These are phyloP conservation scores for Schwanniomyces sp. DNA, from an alignment of 805 yeast genomes.

Conservation along the genomic window DNA sequence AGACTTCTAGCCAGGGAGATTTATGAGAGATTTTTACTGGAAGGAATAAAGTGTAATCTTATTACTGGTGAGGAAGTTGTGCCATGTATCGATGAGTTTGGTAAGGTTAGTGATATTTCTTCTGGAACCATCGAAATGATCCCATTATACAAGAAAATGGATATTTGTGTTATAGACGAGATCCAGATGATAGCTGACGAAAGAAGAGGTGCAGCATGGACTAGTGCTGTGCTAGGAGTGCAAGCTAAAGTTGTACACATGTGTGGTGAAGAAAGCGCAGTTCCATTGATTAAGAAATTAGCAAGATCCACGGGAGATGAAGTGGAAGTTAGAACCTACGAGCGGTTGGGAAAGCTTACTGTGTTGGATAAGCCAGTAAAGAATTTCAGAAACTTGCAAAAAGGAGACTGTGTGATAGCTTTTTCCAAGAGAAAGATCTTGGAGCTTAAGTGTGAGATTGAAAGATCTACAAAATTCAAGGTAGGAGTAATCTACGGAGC, in stretches of 20 bases:
- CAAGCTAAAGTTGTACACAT: slow-evolving; percentile 83
- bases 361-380: slow-evolving; percentile 44
- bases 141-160: slow-evolving; percentile 64
- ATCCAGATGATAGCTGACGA: slow-evolving; percentile 90
- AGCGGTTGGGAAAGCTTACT: slow-evolving; percentile 70
- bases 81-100: slow-evolving; percentile 64
- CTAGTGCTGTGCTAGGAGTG: slow-evolving; percentile 84
- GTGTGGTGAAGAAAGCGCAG: slow-evolving; percentile 90
- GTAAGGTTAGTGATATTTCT: slow-evolving; percentile 71
- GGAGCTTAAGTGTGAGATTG: slow-evolving; percentile 67
- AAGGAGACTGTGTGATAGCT: slow-evolving; percentile 89
- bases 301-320: slow-evolving; percentile 77
- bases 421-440: slow-evolving; percentile 77
- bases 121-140: slow-evolving; percentile 95
- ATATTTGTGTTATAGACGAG: slow-evolving; percentile 90
- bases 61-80: slow-evolving; percentile 95
- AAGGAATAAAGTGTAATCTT: slow-evolving; percentile 73
- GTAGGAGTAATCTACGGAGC: slow-evolving; percentile 96
- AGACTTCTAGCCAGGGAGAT: slow-evolving; percentile 89
- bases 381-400: slow-evolving; percentile 39
- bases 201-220: slow-evolving; percentile 91
- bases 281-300: slow-evolving; percentile 61
- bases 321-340: slow-evolving; percentile 65
- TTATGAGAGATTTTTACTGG: slow-evolving; percentile 71
- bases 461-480: slow-evolving; percentile 55